phyloP scores from a whole-genome alignment of 169 alveolate species.

The Plasmodium inui region DNA sequence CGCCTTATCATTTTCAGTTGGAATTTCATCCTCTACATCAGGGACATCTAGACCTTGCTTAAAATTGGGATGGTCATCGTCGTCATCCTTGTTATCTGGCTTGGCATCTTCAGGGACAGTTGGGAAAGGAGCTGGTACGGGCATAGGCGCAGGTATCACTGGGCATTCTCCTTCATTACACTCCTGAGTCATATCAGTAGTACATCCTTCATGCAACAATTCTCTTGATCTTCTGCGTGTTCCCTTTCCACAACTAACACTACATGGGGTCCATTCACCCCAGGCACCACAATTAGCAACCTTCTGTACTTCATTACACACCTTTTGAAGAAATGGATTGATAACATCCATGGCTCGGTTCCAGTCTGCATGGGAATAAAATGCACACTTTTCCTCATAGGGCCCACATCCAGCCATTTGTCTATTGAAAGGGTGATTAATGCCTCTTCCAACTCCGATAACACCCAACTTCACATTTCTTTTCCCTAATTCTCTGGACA shows the following conservation, averaged over 20 bases:
- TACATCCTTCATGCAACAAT: conserved; percentile 28
- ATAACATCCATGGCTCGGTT: background rate
- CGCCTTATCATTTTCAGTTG: background rate
- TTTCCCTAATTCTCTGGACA: background rate
- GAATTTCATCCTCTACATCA: background rate
- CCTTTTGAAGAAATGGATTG: conserved; percentile 31
- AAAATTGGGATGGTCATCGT: background rate
- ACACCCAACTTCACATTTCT: conserved; percentile 21
- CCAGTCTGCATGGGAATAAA: conserved; percentile 46
- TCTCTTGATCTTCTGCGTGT: conserved; percentile 14
- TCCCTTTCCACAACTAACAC: conserved; percentile 65
- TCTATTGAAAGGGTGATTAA: conserved; percentile 14
- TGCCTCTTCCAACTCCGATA: conserved; percentile 36
- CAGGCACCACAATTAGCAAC: conserved; percentile 55
- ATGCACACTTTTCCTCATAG: background rate
- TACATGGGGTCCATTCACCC: conserved; percentile 42
- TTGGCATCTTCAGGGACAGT: background rate
- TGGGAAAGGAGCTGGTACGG: background rate
- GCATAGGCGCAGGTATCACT: background rate
- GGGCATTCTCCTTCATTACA: conserved; percentile 40
- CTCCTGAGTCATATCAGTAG: background rate
- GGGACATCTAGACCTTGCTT: background rate
- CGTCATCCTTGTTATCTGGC: conserved; percentile 10
- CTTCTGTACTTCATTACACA: conserved; percentile 54
- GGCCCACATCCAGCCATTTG: conserved; percentile 24